Conservation (phyloP, 2,329 filamentous ascomycete species). For the Raffaelea albimanens region DNA sequence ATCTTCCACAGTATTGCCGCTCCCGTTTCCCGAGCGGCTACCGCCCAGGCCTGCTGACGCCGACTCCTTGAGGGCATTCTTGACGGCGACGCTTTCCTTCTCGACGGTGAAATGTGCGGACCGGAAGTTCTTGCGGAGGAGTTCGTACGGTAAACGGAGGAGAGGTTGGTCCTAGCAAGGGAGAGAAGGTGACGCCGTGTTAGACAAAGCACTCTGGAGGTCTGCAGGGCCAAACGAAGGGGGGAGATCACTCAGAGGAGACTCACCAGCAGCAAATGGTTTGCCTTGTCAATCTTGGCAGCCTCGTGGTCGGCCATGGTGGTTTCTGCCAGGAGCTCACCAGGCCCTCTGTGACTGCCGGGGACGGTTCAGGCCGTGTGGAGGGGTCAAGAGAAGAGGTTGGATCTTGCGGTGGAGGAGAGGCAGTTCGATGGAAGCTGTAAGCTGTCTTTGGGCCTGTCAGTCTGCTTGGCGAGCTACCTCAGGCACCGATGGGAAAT, state of each 20-base stretch:
- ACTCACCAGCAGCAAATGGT: conserved; percentile 64
- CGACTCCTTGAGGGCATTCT: conserved; percentile 50
- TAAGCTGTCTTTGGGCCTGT: too few relatives aligned
- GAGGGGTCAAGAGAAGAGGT: too few relatives aligned
- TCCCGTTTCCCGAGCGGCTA: too few relatives aligned
- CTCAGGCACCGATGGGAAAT: too few relatives aligned
- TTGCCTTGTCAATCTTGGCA: conserved; percentile 62
- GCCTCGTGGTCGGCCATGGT: conserved; percentile 52
- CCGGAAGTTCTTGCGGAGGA: conserved; percentile 90
- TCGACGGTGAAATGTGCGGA: conserved; percentile 69
- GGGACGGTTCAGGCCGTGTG: too few relatives aligned
- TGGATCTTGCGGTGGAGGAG: too few relatives aligned
- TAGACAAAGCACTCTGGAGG: too few relatives aligned
- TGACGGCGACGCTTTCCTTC: conserved; percentile 55
- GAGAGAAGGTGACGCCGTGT: neutral
- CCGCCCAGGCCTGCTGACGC: conserved; percentile 59
- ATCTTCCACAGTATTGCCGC: conserved; percentile 46
- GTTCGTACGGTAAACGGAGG: conserved; percentile 83
- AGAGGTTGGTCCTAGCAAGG: conserved; percentile 80
- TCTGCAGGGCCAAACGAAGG: conserved; percentile 4
- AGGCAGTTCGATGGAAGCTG: too few relatives aligned
- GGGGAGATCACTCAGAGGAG: conserved; percentile 1
- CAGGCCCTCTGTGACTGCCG: too few relatives aligned
- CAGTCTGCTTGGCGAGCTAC: too few relatives aligned
- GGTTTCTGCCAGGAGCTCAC: neutral